phyloP scores from a whole-genome alignment of 495 filamentous ascomycete genomes.

The Penicillium subrubescens region DNA sequence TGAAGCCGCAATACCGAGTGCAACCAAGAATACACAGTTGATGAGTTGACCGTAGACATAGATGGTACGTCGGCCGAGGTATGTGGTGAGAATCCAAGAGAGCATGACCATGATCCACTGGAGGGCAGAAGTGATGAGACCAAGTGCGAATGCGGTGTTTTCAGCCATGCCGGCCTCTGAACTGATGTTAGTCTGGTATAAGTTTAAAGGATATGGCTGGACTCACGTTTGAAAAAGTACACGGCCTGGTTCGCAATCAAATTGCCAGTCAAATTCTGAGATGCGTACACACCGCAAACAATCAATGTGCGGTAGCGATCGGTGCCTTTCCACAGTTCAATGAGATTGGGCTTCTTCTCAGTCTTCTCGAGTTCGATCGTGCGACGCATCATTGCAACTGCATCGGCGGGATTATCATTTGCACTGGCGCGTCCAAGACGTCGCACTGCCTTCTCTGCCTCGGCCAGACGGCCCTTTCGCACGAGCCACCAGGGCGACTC shows the following conservation, averaged over 20 bases:
- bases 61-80: slow-evolving; percentile 49
- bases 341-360: slow-evolving; percentile 43
- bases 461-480: slow-evolving; percentile 43
- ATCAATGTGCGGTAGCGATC: slow-evolving; percentile 33
- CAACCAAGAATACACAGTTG: slow-evolving; percentile 38
- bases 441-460: slow-evolving; percentile 39
- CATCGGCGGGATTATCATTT: slow-evolving; percentile 28
- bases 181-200: slow-evolving; percentile 26
- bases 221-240: slow-evolving; percentile 34
- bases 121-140: slow-evolving; percentile 52
- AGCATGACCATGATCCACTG: slow-evolving; percentile 55
- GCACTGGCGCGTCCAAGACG: slow-evolving; percentile 35
- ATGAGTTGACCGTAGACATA: slow-evolving; percentile 46
- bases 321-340: slow-evolving; percentile 32
- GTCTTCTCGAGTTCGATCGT: slow-evolving; percentile 64
- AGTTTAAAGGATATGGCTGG: slow-evolving; percentile 16
- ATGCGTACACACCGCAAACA: slow-evolving; percentile 34
- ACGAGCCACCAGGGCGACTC: slow-evolving; percentile 55
- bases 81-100: slow-evolving; percentile 52
- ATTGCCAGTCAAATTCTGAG: slow-evolving; percentile 33
- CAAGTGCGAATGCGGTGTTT: slow-evolving; percentile 44
- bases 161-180: slow-evolving; percentile 37
- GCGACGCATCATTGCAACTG: slow-evolving; percentile 69
- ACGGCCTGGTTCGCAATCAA: slow-evolving; percentile 32
- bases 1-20: slow-evolving; percentile 53